Evolutionary conservation across 2,329 filamentous ascomycete genomes (phyloP).

Genomic region (Fusarium sp.): DNA sequence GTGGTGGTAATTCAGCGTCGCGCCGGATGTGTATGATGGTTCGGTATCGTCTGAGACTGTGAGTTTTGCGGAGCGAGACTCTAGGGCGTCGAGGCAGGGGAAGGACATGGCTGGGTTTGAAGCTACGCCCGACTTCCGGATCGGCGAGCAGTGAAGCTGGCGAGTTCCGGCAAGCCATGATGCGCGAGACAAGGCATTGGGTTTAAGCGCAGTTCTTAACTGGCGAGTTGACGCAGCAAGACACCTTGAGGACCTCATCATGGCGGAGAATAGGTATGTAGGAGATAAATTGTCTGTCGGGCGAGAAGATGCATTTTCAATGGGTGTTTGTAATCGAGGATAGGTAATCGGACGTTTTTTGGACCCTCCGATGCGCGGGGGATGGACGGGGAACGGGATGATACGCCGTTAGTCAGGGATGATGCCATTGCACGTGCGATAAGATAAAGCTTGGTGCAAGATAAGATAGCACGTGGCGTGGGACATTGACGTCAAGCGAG

Average conservation of each 20-base stretch:
- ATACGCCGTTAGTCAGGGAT: slow-evolving; percentile 26
- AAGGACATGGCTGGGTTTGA: slow-evolving; percentile 91
- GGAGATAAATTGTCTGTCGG: background rate
- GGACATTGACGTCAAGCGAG: slow-evolving; percentile 32
- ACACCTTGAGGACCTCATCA: slow-evolving; percentile 44
- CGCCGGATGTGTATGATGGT: slow-evolving; percentile 91
- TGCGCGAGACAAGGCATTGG: background rate
- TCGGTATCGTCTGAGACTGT: slow-evolving; percentile 77
- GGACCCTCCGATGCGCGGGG: slow-evolving; percentile 33
- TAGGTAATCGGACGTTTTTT: slow-evolving; percentile 13
- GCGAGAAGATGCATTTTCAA: slow-evolving; percentile 17
- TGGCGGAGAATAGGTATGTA: slow-evolving; percentile 18
- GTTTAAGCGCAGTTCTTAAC: slow-evolving; percentile 17
- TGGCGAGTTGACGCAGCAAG: slow-evolving; percentile 38
- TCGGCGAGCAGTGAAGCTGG: slow-evolving; percentile 38
- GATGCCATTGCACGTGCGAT: slow-evolving; percentile 48
- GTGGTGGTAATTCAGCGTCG: slow-evolving; percentile 82
- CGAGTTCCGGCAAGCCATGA: slow-evolving; percentile 28
- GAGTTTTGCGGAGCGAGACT: slow-evolving; percentile 80
- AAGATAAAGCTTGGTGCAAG: background rate
- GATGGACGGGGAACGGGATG: slow-evolving; percentile 27
- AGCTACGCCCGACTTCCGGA: slow-evolving; percentile 53
- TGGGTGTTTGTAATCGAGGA: slow-evolving; percentile 43
- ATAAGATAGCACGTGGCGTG: slow-evolving; percentile 37
- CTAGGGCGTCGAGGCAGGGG: slow-evolving; percentile 87